phyloP scores from a whole-genome alignment of 371 early-diverging fungal genomes.

The Actinomucor elegans region DNA sequence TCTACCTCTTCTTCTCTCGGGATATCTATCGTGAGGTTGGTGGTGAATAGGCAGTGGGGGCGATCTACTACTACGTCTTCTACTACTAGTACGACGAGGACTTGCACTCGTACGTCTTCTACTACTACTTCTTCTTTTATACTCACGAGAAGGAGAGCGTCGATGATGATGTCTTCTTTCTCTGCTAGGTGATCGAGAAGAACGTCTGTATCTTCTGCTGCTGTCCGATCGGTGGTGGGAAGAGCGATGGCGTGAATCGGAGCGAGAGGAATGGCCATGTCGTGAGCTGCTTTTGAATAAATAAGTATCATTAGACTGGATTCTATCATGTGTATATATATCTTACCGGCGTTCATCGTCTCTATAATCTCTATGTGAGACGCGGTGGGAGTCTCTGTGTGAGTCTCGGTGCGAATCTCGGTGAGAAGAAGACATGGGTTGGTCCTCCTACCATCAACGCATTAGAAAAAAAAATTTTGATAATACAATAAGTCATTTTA shows the following conservation, averaged over 20 bases:
- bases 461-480: background rate
- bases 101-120: constrained; percentile 17
- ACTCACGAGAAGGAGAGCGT: constrained; percentile 24
- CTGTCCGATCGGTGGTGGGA: constrained; percentile 48
- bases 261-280: constrained; percentile 14
- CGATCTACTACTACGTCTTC: constrained; percentile 26
- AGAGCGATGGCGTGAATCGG: constrained; percentile 27
- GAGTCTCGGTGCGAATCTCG: no score
- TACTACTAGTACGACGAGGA: constrained; percentile 26
- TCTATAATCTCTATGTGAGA: constrained; percentile 14
- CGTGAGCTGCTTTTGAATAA: constrained; percentile 6
- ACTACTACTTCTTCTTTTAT: constrained; percentile 28
- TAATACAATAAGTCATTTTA: constrained; percentile 5
- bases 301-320: background rate
- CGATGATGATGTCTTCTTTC: constrained; percentile 33
- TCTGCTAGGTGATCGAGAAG: constrained; percentile 41
- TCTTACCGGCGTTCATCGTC: constrained; percentile 30
- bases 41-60: constrained; percentile 33
- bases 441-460: background rate
- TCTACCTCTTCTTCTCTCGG: constrained; percentile 15
- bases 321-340: background rate
- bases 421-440: no score
- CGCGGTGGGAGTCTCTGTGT: background rate
- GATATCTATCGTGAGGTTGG: constrained; percentile 31
- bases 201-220: constrained; percentile 33